A percentile compares a stretch with the other conserved stretches of the same genome.
These are phyloP conservation scores for Cryptosporidium tyzzeri DNA, from an alignment of 169 alveolate species.

Conservation along the genomic window DNA sequence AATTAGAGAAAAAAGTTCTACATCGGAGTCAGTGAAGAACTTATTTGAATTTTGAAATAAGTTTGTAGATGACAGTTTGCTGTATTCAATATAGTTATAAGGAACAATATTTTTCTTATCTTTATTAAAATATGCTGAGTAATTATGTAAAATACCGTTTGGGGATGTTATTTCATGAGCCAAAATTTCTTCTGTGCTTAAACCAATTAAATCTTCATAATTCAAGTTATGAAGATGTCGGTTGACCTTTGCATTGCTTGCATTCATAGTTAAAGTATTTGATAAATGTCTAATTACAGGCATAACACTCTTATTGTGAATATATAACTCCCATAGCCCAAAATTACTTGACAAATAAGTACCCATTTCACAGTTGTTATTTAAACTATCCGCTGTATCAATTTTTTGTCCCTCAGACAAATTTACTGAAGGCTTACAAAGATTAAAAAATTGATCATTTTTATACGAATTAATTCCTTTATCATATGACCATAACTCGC, in stretches of 20 bases:
- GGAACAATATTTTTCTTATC: conserved; percentile 23
- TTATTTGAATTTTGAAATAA: conserved; percentile 15
- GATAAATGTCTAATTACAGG: conserved; percentile 52
- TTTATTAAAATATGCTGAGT: conserved; percentile 9
- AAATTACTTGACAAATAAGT: conserved; percentile 31
- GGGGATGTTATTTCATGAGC: conserved; percentile 36
- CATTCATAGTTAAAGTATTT: conserved; percentile 47
- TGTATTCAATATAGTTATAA: conserved; percentile 22
- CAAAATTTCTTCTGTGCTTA: conserved; percentile 33
- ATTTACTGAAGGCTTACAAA: neutral
- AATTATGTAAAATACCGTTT: conserved; percentile 4
- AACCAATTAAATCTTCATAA: conserved; percentile 59
- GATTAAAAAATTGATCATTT: neutral
- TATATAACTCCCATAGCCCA: conserved; percentile 69
- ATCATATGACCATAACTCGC: conserved; percentile 62
- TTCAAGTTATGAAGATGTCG: conserved; percentile 28
- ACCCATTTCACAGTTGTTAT: conserved; percentile 4
- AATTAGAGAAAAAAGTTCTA: conserved; percentile 29
- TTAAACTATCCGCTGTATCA: neutral
- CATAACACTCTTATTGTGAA: conserved; percentile 22
- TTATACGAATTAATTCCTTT: conserved; percentile 13
- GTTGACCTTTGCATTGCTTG: conserved; percentile 53
- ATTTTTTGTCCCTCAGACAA: neutral
- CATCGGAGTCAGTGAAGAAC: conserved; percentile 41
- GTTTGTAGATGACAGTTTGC: neutral